Percentiles rank a stretch among this genome's conserved stretches.
These are phyloP conservation scores for Wickerhamiella qilinensis DNA, from an alignment of 805 yeast genomes.

Conservation along the genomic window DNA sequence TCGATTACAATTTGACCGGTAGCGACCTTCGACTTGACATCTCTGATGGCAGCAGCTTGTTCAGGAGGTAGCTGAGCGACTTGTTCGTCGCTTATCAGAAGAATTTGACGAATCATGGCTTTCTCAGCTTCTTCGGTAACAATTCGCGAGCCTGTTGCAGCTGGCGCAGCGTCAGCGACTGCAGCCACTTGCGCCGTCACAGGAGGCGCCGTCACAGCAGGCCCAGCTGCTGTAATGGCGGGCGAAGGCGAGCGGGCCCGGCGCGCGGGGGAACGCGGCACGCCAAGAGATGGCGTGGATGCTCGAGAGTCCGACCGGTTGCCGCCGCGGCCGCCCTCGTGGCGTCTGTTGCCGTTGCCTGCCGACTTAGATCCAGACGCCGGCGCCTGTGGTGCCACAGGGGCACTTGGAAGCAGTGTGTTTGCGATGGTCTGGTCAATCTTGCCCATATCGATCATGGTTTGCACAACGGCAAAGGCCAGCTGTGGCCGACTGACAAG, in stretches of 20 bases:
- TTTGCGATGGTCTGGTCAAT: conserved; percentile 17
- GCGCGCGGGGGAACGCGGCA: background rate
- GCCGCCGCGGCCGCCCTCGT: background rate
- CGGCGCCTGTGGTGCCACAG: background rate
- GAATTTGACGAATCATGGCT: conserved; percentile 32
- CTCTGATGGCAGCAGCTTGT: conserved; percentile 27
- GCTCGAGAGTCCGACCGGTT: background rate
- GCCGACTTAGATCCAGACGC: background rate
- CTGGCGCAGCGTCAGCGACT: background rate
- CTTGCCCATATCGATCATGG: conserved; percentile 30
- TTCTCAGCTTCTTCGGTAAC: background rate
- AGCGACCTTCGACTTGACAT: conserved; percentile 14
- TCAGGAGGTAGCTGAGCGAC: conserved; percentile 33
- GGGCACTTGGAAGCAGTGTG: conserved; percentile 6
- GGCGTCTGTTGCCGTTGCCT: background rate
- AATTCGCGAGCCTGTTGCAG: too few relatives aligned
- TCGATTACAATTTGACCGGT: conserved; percentile 11
- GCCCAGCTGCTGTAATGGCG: conserved; percentile 9
- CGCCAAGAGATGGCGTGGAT: background rate
- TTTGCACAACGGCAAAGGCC: conserved; percentile 66
- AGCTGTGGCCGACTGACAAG: conserved; percentile 65
- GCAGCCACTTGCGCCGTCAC: background rate
- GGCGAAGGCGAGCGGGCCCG: conserved; percentile 10
- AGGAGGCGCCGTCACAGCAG: background rate
- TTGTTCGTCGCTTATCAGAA: conserved; percentile 37